phyloP scores from a whole-genome alignment of 352 stramenopile species.

The Phytophthora ohioensis region DNA sequence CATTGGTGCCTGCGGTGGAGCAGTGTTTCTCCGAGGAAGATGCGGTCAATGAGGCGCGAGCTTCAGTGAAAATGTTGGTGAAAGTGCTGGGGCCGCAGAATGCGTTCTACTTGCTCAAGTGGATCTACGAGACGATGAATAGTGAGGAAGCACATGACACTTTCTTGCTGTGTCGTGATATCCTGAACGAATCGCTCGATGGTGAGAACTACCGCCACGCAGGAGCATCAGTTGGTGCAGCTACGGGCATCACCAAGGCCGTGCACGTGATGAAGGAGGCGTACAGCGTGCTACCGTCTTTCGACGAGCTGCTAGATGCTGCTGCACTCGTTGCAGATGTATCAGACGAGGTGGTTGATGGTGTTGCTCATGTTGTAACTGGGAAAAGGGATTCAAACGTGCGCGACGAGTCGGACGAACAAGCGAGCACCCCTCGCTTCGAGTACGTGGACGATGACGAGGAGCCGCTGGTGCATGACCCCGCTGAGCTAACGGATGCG shows the following conservation, averaged over 20 bases:
- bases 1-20: conserved; percentile 56
- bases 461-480: conserved; percentile 2
- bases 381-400: conserved; percentile 10
- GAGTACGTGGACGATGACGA: conserved; percentile 46
- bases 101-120: conserved; percentile 78
- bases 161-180: conserved; percentile 72
- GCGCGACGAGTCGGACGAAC: conserved; percentile 16
- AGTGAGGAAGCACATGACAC: conserved; percentile 77
- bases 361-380: conserved; percentile 35
- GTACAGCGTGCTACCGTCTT: conserved; percentile 67
- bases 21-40: conserved; percentile 64
- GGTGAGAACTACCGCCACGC: conserved; percentile 67
- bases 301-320: conserved; percentile 71
- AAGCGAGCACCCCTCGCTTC: conserved; percentile 34
- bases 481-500: conserved; percentile 23
- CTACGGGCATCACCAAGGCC: conserved; percentile 55
- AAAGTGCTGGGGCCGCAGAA: conserved; percentile 75
- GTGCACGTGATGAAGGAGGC: conserved; percentile 55
- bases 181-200: conserved; percentile 69
- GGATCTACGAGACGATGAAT: conserved; percentile 75
- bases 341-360: conserved; percentile 61
- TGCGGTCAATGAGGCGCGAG: conserved; percentile 56
- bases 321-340: conserved; percentile 66
- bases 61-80: conserved; percentile 61
- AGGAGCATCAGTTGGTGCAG: conserved; percentile 48